Base-by-base conservation (phyloP, 1,139 yeast species). In the Blastobotrys capitulatus region DNA sequence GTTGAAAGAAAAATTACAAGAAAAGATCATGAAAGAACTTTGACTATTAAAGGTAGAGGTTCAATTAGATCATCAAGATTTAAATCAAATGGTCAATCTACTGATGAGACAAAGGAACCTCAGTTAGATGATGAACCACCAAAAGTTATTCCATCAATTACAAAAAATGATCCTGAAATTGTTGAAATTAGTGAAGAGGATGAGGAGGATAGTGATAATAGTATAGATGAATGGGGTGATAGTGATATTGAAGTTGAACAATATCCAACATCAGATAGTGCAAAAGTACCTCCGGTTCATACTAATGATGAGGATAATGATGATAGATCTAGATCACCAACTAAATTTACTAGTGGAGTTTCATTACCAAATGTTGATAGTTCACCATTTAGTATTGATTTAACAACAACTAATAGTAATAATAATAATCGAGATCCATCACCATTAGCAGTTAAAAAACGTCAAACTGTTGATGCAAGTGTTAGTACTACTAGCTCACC, bases 21-120 rank as follows among this genome's bases (percentile, higher is more conserved):
- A 36, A 54, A 53, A 29, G 64, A 61, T 40, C 65, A 61, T 42
- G 62, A 60, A 43, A 54, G 62, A 10, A 54, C 57, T 32, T 40
- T 62, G 43, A 52, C 59, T 1, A 38, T 59, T 25, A 54, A 55
- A 45, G 62, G 63, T 38, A 50, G 61, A 34, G 61, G 62, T 5
- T 54, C 60, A 2, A 56, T 59, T 42, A 52, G 53, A 38, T 53
- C 57, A 5, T 54, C 54, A 31, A 38, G 57, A 37, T 29, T 20
- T 38, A 25, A 25, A n/a, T 22, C 25, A 4, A 29, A 38, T 25
- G 43, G 27, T 7, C 15, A 38, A 29, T 22, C 25, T 5, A 12
- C 26, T 41, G 10, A 35, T 18, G 4, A 19, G 4, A 36, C 18
- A n/a, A 18, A 8, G 13, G 31, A 26, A 27, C 35, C 43, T 26